A percentile compares a stretch with the other conserved stretches of the same genome.
These are phyloP conservation scores for Eucalyptus grandis DNA, from an alignment of 345 rosid genomes.

Conservation along the genomic window DNA sequence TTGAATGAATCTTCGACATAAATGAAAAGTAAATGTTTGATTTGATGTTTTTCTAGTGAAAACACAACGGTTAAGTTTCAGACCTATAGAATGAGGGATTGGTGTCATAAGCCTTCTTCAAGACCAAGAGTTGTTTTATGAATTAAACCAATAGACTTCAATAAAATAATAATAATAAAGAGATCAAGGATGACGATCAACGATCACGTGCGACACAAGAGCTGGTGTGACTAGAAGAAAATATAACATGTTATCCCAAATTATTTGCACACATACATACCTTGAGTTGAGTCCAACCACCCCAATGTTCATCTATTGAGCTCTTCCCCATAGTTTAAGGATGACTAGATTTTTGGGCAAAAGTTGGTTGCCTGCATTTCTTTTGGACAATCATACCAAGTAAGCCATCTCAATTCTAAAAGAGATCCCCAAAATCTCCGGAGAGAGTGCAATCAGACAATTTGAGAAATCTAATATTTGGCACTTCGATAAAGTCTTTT, in stretches of 20 bases:
- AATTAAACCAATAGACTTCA: neutral
- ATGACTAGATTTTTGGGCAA: neutral
- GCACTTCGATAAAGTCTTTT: too few species aligned
- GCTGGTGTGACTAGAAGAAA: neutral
- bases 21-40: too few species aligned
- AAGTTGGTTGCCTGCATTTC: neutral
- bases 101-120: too few species aligned
- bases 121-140: neutral
- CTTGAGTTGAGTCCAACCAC: neutral
- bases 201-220: rapidly evolving
- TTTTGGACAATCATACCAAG: rapidly evolving
- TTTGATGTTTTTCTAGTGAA: too few species aligned
- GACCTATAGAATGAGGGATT: too few species aligned
- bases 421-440: neutral
- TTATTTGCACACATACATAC: neutral
- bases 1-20: too few species aligned
- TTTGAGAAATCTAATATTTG: too few species aligned
- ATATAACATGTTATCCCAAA: neutral
- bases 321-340: rapidly evolving
- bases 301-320: neutral
- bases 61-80: too few species aligned
- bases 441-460: rapidly evolving
- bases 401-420: neutral
- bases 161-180: too few species aligned
- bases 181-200: neutral